Percentiles rank a stretch among this genome's conserved stretches.
Conservation (phyloP, 2,329 filamentous ascomycete species). For the Dactylella cylindrospora region DNA sequence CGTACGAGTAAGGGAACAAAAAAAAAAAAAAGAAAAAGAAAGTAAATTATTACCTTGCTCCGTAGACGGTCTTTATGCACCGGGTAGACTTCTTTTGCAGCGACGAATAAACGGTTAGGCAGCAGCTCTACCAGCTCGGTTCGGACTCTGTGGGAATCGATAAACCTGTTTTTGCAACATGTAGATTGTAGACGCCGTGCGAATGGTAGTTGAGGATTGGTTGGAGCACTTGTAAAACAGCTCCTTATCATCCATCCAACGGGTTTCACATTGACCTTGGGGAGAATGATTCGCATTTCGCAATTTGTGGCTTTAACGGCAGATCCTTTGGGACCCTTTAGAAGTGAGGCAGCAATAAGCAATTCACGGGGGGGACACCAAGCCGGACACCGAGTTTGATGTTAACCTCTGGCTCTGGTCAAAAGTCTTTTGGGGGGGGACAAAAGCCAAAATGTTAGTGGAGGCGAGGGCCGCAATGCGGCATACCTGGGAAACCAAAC, state of each 20-base stretch:
- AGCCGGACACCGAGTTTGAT: no score
- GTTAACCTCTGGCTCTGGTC: no score
- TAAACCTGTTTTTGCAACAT: background rate
- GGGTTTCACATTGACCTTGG: slow-evolving; percentile 18
- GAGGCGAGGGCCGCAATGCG: no score
- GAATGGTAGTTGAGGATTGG: background rate
- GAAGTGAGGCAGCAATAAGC: slow-evolving; percentile 43
- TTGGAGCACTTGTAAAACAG: slow-evolving; percentile 14
- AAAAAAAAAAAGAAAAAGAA: no score
- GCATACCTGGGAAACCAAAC: no score
- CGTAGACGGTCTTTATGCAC: slow-evolving; percentile 15
- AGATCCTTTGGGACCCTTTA: slow-evolving; percentile 24
- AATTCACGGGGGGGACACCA: slow-evolving; percentile 7
- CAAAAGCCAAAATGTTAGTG: no score
- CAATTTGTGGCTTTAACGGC: slow-evolving; percentile 39
- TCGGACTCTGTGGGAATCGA: background rate
- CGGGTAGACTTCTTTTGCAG: background rate
- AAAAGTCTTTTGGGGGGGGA: no score
- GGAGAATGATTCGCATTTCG: slow-evolving; percentile 16
- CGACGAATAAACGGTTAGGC: slow-evolving; percentile 15
- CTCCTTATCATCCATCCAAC: slow-evolving; percentile 6
- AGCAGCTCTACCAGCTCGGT: slow-evolving; percentile 28
- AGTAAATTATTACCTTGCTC: no score
- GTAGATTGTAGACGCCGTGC: background rate
- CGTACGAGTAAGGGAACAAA: slow-evolving; percentile 11